Base-by-base conservation (phyloP, 1,139 yeast genomes). In the Nematodospora anomalae region DNA sequence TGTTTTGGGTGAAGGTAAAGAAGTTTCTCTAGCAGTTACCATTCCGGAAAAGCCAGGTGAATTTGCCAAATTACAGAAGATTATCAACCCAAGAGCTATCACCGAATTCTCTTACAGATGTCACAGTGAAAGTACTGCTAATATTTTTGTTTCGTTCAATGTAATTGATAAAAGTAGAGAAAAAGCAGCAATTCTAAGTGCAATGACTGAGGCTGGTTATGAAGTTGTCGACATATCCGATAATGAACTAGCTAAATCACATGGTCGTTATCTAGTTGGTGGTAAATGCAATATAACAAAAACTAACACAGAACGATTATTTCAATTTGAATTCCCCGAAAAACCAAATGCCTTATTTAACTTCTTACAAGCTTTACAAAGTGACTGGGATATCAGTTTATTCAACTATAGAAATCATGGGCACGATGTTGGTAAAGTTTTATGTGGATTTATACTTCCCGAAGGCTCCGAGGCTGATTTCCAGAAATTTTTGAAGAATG, bases 371-470 rank as follows among this genome's bases (percentile, higher is more conserved):
- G 75, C 83, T 12, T 64, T 92, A 54, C 79, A 83, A 53, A 72
- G 76, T 25, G 80, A 82, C 41, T 92, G 97, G 97, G 92, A 90
- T 57, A 79, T 94, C 42, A 84, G 97, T 3, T 67, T 92, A 51
- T 92, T 92, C 79, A 96, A 92, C 60, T 92, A 92, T 64, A 80
- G 99, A 71, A 90, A 92, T 64, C 95, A 89, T 51, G 99, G 99
- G 22, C 84, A 92, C 38, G 98, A 92, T 58, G 77, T 92, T 33
- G 97, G 95, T 30, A 88, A 88, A 59, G 87, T 92, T 1, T 71
- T 92, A 47, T 92, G 95, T 37, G 99, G 96, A 22, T 76, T 94
- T 43, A 81, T 81, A 29, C 88, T 90, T 20, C 97, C 97, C 3
- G 76, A 78, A 30, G 74, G 73, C 24, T 88, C 92, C 28, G 65